Evolutionary conservation across 2,329 filamentous ascomycete genomes (phyloP).

Genomic region (Alternaria gaisen): DNA sequence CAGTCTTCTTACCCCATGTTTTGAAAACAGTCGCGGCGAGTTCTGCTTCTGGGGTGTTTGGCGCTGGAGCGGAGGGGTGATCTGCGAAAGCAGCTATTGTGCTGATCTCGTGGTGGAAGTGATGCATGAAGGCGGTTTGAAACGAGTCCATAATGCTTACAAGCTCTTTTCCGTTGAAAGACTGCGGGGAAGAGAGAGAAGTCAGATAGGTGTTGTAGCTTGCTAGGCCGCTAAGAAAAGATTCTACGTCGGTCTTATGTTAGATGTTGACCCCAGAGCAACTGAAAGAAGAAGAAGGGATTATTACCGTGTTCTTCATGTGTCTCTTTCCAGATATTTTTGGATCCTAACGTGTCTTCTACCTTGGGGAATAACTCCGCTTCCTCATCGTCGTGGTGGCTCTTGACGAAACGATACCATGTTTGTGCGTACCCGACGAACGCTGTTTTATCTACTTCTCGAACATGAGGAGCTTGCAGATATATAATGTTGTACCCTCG

Average conservation of each 20-base stretch:
- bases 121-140: conserved; percentile 36
- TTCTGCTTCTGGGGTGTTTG: conserved; percentile 54
- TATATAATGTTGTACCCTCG: conserved; percentile 54
- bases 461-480: conserved; percentile 48
- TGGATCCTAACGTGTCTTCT: conserved; percentile 36
- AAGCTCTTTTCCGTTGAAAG: conserved; percentile 38
- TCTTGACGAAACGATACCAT: conserved; percentile 48
- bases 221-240: conserved; percentile 39
- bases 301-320: conserved; percentile 46
- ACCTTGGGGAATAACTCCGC: conserved; percentile 47
- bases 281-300: not conserved
- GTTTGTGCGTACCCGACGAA: conserved; percentile 49
- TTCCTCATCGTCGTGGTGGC: conserved; percentile 52
- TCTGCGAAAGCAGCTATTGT: conserved; percentile 49
- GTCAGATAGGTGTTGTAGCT: conserved; percentile 37
- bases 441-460: conserved; percentile 41
- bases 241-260: conserved; percentile 22
- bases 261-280: not conserved
- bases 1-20: conserved; percentile 69
- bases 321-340: conserved; percentile 43
- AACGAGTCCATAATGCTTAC: conserved; percentile 40
- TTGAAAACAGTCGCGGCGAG: conserved; percentile 64
- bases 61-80: conserved; percentile 62
- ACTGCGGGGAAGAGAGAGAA: conserved; percentile 16
- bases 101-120: conserved; percentile 48